Evolutionary conservation across 352 stramenopile species (phyloP).

Genomic region (Plasmopara halstedii): DNA sequence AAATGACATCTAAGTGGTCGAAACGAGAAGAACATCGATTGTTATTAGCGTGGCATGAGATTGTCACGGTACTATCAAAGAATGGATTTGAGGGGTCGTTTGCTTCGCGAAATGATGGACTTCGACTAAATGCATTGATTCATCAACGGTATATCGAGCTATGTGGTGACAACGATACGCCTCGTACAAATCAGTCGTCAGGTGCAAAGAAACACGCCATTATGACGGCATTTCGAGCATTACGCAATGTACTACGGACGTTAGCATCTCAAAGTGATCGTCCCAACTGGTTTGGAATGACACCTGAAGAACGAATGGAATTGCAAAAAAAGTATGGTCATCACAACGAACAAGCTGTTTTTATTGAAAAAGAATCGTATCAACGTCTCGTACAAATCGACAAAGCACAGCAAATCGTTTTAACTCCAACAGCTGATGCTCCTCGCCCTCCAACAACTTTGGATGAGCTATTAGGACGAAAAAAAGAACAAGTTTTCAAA

Average conservation of each 20-base stretch:
- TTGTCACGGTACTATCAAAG: constrained; percentile 15
- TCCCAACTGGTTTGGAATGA: constrained; percentile 35
- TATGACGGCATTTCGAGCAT: constrained; percentile 24
- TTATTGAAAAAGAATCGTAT: constrained; percentile 27
- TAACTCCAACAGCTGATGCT: constrained; percentile 11
- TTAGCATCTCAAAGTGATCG: constrained; percentile 22
- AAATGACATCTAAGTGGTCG: constrained; percentile 19
- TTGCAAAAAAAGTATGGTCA: constrained; percentile 26
- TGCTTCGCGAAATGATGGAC: constrained; percentile 20
- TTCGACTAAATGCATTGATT: constrained; percentile 26
- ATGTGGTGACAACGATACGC: constrained; percentile 6
- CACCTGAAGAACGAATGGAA: constrained; percentile 23
- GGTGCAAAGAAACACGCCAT: constrained; percentile 28
- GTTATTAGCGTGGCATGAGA: constrained; percentile 26
- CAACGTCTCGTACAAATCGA: constrained; percentile 24
- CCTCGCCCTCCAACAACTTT: constrained; percentile 13
- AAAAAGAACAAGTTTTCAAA: constrained; percentile 6
- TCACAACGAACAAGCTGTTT: constrained; percentile 25
- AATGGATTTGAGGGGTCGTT: constrained; percentile 17
- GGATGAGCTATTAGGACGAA: constrained; percentile 14
- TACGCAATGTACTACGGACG: constrained; percentile 22
- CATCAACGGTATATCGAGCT: constrained; percentile 30
- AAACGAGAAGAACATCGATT: constrained; percentile 22
- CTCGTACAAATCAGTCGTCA: constrained; percentile 25
- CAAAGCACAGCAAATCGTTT: constrained; percentile 13